Evolutionary conservation across 192 early-diverging fungal genomes (phyloP).

Genomic region (Mortierella alpina): DNA sequence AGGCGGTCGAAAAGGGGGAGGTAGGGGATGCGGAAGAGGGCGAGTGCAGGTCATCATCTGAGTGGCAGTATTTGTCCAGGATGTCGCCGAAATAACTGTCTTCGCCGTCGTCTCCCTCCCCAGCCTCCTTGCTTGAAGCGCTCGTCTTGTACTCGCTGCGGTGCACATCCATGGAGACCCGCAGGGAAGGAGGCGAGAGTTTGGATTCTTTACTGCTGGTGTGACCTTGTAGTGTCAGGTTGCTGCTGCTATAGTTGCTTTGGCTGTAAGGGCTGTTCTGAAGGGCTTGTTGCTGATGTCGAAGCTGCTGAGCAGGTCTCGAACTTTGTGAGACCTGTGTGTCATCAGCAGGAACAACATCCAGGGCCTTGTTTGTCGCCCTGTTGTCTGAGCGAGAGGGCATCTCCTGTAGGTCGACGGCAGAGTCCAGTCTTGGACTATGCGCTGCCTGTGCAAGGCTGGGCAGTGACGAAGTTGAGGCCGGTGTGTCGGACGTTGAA

Average conservation of each 20-base stretch:
- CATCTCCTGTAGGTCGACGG: not conserved
- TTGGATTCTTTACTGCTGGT: slow-evolving; percentile 4
- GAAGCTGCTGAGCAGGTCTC: slow-evolving; percentile 1
- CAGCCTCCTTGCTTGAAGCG: not conserved
- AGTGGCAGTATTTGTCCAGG: slow-evolving; percentile 40
- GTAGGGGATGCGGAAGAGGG: slow-evolving; percentile 43
- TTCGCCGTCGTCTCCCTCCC: not conserved
- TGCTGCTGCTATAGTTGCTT: slow-evolving; percentile 1
- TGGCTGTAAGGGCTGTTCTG: not conserved
- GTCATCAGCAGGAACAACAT: no score
- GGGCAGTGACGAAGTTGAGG: slow-evolving; percentile 6
- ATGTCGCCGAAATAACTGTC: slow-evolving; percentile 41
- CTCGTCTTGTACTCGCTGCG: not conserved
- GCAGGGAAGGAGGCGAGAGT: not conserved
- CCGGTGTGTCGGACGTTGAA: not conserved
- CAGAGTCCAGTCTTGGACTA: not conserved
- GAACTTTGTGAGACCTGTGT: no score
- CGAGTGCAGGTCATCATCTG: slow-evolving; percentile 33
- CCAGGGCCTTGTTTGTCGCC: slow-evolving; percentile 1
- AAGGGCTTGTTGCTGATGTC: not conserved
- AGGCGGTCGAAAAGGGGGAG: slow-evolving; percentile 26
- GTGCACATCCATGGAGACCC: not conserved
- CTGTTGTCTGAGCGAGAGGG: not conserved
- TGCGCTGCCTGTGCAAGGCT: not conserved
- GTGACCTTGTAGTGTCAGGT: not conserved